Evolutionary conservation across 352 stramenopile species (phyloP), one percentile per base, ranked within the genome.

Genomic region (Globisporangium irregulare): DNA sequence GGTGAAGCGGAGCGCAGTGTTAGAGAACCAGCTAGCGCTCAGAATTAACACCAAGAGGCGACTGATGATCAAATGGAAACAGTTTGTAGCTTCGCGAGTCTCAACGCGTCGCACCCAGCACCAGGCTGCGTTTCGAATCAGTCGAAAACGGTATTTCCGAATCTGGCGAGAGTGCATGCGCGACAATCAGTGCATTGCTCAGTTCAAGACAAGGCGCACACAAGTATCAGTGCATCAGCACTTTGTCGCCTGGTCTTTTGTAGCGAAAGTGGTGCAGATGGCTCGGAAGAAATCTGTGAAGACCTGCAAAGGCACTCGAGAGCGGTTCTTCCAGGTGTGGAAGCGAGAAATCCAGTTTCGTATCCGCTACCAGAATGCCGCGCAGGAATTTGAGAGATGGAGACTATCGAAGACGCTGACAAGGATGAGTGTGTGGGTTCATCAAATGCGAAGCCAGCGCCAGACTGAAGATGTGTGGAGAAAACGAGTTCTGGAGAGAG

Each of bases 161-260:
- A 53, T 64, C 12, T 72, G 67, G 67, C 29, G 41, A 4, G 34
- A 43, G n/a, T 72, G 53, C 24, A 18, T 61, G 18, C 51, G 25
- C 7, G 48, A 60, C 12, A 61, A 8, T 41, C 48, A 18, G 24
- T 53, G 50, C 22, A 62, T 70, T 36, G 50, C 50, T 9, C 34
- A 43, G 58, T 27, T 66, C n/a, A 34, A 32, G 14, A 20, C 8
- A 4, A 48, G 18, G 2, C 24, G 29, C 0, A 14, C 8, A 15
- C 1, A 5, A 9, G 8, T 24, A 0, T 27, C 27, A 20, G 4
- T 54, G 9, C 54, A 3, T 24, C 1, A 25, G 6, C 72, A 86
- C 56, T 71, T 82, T 59, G 6, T 29, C 36, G 70, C 63, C 0
- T 86, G 78, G 78, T 51, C 46, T 41, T 6, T 24, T 38, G 27